Evolutionary conservation across 805 yeast genomes (phyloP).

Genomic region (Starmerella kuoi): DNA sequence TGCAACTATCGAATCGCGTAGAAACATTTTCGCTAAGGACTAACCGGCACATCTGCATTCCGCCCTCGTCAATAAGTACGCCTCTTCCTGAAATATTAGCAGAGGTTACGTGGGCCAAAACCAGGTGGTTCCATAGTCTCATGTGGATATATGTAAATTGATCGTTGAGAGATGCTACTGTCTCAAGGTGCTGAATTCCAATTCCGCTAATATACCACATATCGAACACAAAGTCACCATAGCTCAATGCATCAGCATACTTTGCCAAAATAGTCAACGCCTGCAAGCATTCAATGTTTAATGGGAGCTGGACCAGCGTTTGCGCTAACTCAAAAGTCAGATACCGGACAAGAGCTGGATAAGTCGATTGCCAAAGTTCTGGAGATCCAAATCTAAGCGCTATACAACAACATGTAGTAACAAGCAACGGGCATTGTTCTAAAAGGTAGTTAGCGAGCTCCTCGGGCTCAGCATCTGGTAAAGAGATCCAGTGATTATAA

Average conservation of each 20-base stretch:
- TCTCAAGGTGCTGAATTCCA: conserved; percentile 52
- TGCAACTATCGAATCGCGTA: conserved; percentile 71
- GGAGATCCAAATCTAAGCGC: conserved; percentile 43
- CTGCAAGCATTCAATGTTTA: conserved; percentile 51
- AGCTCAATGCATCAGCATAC: conserved; percentile 49
- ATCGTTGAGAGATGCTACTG: conserved; percentile 55
- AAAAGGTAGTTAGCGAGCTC: conserved; percentile 38
- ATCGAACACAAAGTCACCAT: conserved; percentile 44
- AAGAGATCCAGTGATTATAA: conserved; percentile 68
- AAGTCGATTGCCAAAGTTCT: conserved; percentile 33
- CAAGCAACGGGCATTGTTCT: conserved; percentile 45
- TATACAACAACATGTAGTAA: conserved; percentile 54
- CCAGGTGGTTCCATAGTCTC: conserved; percentile 61
- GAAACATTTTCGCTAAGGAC: conserved; percentile 47
- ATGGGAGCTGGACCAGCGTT: conserved; percentile 35
- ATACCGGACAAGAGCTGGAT: conserved; percentile 36
- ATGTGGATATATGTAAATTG: conserved; percentile 51
- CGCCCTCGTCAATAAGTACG: conserved; percentile 47
- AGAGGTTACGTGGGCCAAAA: conserved; percentile 53
- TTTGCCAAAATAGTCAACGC: conserved; percentile 53
- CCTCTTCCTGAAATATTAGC: conserved; percentile 55
- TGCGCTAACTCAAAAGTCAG: conserved; percentile 40
- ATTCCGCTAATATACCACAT: conserved; percentile 58
- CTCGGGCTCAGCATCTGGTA: conserved; percentile 44
- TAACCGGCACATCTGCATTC: conserved; percentile 47